Percentiles rank a stretch among this genome's conserved stretches.
These are phyloP conservation scores for Thelephora aurantiotincta DNA, from an alignment of 768 basidiomycete species.

Conservation along the genomic window DNA sequence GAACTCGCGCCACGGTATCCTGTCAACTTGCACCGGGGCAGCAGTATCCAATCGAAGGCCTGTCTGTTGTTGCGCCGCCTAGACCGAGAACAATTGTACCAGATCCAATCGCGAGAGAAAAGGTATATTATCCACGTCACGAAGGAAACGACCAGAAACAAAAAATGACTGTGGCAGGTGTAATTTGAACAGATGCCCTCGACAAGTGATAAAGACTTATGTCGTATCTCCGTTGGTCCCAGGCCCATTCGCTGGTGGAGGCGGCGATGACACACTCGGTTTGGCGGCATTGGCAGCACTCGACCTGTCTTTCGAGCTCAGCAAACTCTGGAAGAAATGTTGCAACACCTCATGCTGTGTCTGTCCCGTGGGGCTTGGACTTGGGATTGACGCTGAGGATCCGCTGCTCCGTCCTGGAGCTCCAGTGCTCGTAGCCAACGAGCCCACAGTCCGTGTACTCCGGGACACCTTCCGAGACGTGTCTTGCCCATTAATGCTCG, in stretches of 20 bases:
- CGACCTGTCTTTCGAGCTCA: constrained; percentile 53
- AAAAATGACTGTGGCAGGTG: no score
- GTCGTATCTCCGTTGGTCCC: not conserved
- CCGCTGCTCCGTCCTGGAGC: constrained; percentile 9
- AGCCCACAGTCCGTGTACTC: constrained; percentile 8
- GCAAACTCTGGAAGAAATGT: constrained; percentile 75
- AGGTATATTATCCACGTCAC: no score
- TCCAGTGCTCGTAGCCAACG: constrained; percentile 7
- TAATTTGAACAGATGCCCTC: no score
- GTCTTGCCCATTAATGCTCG: constrained; percentile 18
- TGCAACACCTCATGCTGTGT: constrained; percentile 75
- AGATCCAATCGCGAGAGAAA: no score
- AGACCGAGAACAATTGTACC: no score
- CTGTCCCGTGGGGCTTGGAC: constrained; percentile 36
- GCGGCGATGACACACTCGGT: not conserved
- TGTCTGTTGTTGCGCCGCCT: no score
- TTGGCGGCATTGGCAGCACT: constrained; percentile 14
- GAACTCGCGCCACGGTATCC: no score
- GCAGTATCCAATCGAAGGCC: no score
- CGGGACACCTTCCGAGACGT: constrained; percentile 16
- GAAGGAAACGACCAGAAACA: no score
- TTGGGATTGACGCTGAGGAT: constrained; percentile 6
- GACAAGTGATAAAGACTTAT: no score
- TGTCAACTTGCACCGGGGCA: no score
- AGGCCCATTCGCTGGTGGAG: not conserved